Base-by-base conservation (phyloP, 2,329 filamentous ascomycete genomes). In the Alternaria sp. region DNA sequence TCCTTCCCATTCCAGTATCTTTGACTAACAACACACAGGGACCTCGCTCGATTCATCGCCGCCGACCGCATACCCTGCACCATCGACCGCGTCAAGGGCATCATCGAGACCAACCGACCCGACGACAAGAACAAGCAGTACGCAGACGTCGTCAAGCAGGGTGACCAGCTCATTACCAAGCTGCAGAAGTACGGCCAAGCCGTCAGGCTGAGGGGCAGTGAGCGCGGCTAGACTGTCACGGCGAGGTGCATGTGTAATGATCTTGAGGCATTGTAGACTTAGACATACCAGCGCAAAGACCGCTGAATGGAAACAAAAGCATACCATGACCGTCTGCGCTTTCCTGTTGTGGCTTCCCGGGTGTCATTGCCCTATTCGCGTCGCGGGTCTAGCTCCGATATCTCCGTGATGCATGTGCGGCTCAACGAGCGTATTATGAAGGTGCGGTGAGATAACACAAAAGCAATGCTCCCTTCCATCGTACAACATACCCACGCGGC, bases 61-160 rank as follows among this genome's bases (percentile, higher is more conserved):
- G 93, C 90, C 68, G 93, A 95, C 78, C 91, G 95, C 73, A 95
- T 99, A 76, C 90, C 94, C 56, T 98, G 96, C 86, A 98, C 94
- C 23, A 98, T 99, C 73, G 96, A 99, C 83, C 92, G 96, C 58
- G 96, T 99, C 68, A 93, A 94, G 63, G 96, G 95, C 70, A 92
- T 98, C 72, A 98, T 99, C 75, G 96, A 98, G 87, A 99, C 96
- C 47, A 97, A 97, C 84, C 88, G 96, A 58, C 94, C 95, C 9
- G 96, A 98, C 79, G 94, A 97, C 84, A 99, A 99, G 90, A 98
- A 98, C 87, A 97, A 97, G 87, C 96, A 99, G 84, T 99, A 99
- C 83, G 92, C 94, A 74, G 96, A 99, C 74, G 93, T 98, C 40
- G 93, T 99, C 65, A 96, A 96, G 84, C 96, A 98, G 80, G 96